Conservation (phyloP, 2,329 filamentous ascomycete genomes). For the Thelonectria olida region DNA sequence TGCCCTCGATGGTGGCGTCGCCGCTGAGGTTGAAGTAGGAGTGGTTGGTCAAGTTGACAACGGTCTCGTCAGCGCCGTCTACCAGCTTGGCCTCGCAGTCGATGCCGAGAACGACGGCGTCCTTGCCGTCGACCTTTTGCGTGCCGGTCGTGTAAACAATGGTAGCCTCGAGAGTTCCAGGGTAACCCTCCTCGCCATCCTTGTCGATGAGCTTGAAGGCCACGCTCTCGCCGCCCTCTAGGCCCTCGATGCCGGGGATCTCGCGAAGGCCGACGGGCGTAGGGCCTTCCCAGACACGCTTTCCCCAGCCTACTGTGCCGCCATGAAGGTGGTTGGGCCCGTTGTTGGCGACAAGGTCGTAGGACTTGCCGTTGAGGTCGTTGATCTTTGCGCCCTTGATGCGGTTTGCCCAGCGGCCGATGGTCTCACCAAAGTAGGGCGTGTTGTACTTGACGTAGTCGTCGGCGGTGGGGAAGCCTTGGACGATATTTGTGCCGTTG, state of each 20-base stretch:
- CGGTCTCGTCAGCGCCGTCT: constrained; percentile 85
- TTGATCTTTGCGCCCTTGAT: constrained; percentile 77
- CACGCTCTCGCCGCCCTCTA: constrained; percentile 72
- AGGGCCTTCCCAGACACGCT: constrained; percentile 80
- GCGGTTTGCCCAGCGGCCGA: constrained; percentile 86
- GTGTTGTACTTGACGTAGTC: constrained; percentile 80
- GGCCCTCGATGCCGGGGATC: constrained; percentile 60
- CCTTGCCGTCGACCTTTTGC: constrained; percentile 67
- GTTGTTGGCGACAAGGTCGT: constrained; percentile 79
- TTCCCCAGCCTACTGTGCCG: constrained; percentile 80
- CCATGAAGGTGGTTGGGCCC: constrained; percentile 80
- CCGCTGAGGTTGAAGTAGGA: constrained; percentile 77
- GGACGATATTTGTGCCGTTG: constrained; percentile 84
- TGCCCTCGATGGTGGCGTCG: constrained; percentile 62
- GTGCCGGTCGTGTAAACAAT: constrained; percentile 83
- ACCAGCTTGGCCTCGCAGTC: constrained; percentile 91
- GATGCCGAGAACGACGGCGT: constrained; percentile 78
- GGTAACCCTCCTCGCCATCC: constrained; percentile 90
- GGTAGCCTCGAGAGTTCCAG: constrained; percentile 80
- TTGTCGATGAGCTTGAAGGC: constrained; percentile 73
- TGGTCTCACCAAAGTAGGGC: constrained; percentile 91
- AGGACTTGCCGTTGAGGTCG: constrained; percentile 75
- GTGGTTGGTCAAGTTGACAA: constrained; percentile 94
- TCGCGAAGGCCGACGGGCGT: constrained; percentile 61
- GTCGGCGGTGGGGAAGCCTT: constrained; percentile 80